Conservation (phyloP, 2,329 filamentous ascomycete species). For the Colletotrichum echinochloae region DNA sequence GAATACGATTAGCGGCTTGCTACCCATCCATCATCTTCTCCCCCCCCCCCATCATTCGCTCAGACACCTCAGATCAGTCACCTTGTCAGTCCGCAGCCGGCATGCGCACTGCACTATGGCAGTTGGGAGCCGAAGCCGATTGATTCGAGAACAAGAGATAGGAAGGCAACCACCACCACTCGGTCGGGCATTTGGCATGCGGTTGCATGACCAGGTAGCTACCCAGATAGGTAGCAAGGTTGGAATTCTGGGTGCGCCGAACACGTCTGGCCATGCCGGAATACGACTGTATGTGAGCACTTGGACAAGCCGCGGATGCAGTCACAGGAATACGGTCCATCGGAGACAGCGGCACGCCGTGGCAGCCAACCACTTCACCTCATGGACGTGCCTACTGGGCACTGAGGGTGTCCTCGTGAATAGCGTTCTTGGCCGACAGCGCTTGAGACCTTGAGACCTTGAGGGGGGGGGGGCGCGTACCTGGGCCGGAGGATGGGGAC, state of each 20-base stretch:
- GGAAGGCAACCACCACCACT: constrained; percentile 9
- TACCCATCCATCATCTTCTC: constrained; percentile 8
- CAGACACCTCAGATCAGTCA: constrained; percentile 14
- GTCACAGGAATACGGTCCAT: constrained; percentile 21
- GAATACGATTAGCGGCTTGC: constrained; percentile 17
- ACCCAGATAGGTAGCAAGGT: too few relatives aligned
- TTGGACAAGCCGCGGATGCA: constrained; percentile 22
- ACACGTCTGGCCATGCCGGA: constrained; percentile 18
- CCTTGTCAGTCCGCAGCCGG: constrained; percentile 21
- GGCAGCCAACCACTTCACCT: constrained; percentile 33
- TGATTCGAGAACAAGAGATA: neutral
- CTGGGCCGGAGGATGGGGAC: constrained; percentile 33
- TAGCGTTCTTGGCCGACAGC: constrained; percentile 13
- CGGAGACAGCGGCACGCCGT: constrained; percentile 33
- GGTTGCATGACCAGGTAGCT: constrained; percentile 16
- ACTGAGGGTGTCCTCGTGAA: constrained; percentile 36
- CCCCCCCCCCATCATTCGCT: constrained; percentile 11
- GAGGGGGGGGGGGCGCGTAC: constrained; percentile 29
- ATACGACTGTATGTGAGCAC: constrained; percentile 4
- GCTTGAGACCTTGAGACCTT: neutral
- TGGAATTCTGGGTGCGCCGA: constrained; percentile 19
- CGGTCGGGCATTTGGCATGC: constrained; percentile 16
- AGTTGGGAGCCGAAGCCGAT: constrained; percentile 25
- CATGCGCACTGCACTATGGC: constrained; percentile 11
- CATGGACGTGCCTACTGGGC: neutral